Evolutionary conservation across 139 green algal genomes (phyloP).

Genomic region (Mychonastes homosphaera): DNA sequence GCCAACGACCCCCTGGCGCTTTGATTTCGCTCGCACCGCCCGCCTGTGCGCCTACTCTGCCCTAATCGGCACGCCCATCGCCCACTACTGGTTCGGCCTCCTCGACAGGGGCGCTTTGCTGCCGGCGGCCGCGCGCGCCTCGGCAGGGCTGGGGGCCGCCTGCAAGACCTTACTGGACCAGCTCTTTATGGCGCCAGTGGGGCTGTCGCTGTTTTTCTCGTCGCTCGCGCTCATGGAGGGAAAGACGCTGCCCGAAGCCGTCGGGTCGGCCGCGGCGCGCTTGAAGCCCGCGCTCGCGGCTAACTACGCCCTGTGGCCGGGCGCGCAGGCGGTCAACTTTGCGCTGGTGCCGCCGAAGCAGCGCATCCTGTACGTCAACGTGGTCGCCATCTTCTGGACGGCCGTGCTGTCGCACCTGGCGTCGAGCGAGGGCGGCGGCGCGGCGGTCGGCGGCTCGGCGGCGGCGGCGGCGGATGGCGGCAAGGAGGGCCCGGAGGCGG

Average conservation of each 20-base stretch:
- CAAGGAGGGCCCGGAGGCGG: too few relatives aligned
- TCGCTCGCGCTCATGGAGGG: constrained; percentile 29
- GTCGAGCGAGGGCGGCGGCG: background rate
- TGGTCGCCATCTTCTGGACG: constrained; percentile 28
- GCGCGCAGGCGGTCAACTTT: constrained; percentile 46
- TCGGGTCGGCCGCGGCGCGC: constrained; percentile 5
- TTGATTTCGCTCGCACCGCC: constrained; percentile 19
- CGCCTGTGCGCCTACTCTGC: constrained; percentile 25
- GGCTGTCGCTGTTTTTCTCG: constrained; percentile 31
- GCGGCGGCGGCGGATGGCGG: too few relatives aligned
- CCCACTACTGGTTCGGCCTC: constrained; percentile 38
- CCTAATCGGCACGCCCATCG: constrained; percentile 24
- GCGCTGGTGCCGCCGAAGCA: constrained; percentile 32
- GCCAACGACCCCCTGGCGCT: constrained; percentile 21
- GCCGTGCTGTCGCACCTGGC: constrained; percentile 39
- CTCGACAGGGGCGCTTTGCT: constrained; percentile 23
- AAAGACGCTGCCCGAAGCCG: background rate
- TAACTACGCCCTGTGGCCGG: constrained; percentile 45
- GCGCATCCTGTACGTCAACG: constrained; percentile 45
- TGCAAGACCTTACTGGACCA: constrained; percentile 37
- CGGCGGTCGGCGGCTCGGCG: too few relatives aligned
- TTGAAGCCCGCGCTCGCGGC: constrained; percentile 24
- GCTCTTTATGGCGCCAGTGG: constrained; percentile 30
- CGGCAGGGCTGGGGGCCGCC: background rate
- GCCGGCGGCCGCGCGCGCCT: background rate